These are phyloP conservation scores for Trichosporon asahii DNA, from an alignment of 1,284 basidiomycete species.

Conservation along the genomic window DNA sequence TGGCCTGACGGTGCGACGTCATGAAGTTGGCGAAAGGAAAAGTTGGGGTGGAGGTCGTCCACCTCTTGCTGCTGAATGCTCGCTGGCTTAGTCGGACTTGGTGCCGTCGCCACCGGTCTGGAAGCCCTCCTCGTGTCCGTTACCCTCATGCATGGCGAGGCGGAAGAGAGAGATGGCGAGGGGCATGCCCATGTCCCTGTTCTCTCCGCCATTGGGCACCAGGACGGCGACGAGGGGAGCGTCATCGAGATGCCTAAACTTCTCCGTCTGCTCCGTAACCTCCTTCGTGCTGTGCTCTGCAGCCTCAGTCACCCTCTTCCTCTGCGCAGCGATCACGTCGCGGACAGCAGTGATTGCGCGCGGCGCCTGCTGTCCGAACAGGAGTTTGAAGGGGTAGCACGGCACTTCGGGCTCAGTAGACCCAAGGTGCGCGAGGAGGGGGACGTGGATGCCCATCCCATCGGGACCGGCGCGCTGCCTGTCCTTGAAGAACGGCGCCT, in stretches of 20 bases:
- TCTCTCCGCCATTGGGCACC: constrained; percentile 16
- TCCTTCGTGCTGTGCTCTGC: not conserved
- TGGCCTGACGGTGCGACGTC: not conserved
- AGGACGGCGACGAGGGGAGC: constrained; percentile 19
- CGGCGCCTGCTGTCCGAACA: constrained; percentile 16
- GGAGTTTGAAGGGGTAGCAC: constrained; percentile 21
- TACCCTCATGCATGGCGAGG: constrained; percentile 24
- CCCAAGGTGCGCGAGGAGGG: constrained; percentile 19
- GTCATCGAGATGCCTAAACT: not conserved
- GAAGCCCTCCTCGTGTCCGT: constrained; percentile 20
- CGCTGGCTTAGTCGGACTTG: not conserved
- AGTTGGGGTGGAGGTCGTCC: not conserved
- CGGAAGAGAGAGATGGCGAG: constrained; percentile 20
- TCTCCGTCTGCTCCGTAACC: not conserved
- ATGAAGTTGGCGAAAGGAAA: not conserved
- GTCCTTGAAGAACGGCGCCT: not conserved
- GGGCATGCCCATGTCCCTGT: constrained; percentile 18
- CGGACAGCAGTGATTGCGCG: constrained; percentile 11
- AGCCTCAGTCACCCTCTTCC: not conserved
- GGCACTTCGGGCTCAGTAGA: constrained; percentile 18
- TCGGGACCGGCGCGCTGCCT: constrained; percentile 14
- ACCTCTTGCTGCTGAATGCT: not conserved
- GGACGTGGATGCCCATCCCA: constrained; percentile 21
- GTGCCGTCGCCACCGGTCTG: constrained; percentile 3
- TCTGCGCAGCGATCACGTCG: constrained; percentile 16